Percentiles rank a stretch among this genome's conserved stretches.
Conservation (phyloP, 179 eudicot genomes). For the Pouteria campechiana region DNA sequence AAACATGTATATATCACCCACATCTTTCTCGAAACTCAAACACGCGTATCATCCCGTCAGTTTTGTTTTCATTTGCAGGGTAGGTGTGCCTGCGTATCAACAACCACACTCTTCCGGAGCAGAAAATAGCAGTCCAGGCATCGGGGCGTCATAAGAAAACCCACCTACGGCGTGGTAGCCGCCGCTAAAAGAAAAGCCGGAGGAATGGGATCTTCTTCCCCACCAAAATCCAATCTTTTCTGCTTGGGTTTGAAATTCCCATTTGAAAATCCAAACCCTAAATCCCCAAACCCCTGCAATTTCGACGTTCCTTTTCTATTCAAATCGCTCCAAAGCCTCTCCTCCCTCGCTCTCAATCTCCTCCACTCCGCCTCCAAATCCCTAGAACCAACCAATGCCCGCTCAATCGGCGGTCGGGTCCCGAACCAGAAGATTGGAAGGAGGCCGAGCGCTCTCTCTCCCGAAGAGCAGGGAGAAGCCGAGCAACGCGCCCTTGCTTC, state of each 20-base stretch:
- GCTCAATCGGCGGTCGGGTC: background rate
- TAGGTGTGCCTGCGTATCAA: too few relatives aligned
- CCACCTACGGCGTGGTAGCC: too few relatives aligned
- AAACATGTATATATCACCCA: too few relatives aligned
- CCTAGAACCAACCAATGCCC: conserved; percentile 1
- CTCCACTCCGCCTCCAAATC: conserved; percentile 2
- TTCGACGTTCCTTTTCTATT: conserved; percentile 69
- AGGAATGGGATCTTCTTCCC: too few relatives aligned
- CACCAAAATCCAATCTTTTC: conserved; percentile 41
- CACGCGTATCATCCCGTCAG: too few relatives aligned
- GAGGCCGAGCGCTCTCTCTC: conserved; percentile 20
- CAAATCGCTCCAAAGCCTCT: conserved; percentile 43
- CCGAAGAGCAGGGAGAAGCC: conserved; percentile 70
- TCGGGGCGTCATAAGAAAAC: too few relatives aligned
- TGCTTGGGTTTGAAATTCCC: conserved; percentile 91
- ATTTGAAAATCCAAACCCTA: conserved; percentile 6
- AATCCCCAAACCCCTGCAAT: conserved; percentile 21
- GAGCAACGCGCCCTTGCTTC: conserved; percentile 82
- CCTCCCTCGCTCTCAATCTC: background rate
- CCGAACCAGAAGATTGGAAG: too few relatives aligned
- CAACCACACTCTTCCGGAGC: too few relatives aligned
- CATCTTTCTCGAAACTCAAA: too few relatives aligned
- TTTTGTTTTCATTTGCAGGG: too few relatives aligned
- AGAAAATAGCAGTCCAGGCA: too few relatives aligned
- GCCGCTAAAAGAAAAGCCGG: too few relatives aligned